Percentiles rank a stretch among this genome's conserved stretches.
These are phyloP conservation scores for Blastomyces gilchristii DNA, from an alignment of 2,329 filamentous ascomycete genomes.

Conservation along the genomic window DNA sequence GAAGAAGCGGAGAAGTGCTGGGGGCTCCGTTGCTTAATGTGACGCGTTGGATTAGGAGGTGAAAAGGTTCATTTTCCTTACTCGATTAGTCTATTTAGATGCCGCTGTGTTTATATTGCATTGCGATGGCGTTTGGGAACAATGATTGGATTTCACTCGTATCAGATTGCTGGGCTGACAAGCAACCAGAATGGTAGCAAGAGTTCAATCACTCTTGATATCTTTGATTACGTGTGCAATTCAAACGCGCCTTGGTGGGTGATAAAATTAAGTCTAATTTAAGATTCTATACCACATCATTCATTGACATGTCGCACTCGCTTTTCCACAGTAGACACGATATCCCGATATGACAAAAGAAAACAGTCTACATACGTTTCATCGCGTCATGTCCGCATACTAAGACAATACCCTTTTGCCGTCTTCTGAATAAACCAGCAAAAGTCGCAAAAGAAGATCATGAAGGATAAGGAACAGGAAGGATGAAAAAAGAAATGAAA, in stretches of 20 bases:
- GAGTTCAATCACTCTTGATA: background rate
- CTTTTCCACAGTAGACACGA: background rate
- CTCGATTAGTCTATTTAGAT: background rate
- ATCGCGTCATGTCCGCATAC: background rate
- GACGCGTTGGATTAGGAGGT: background rate
- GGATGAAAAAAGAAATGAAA: background rate
- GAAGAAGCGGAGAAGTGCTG: constrained; percentile 13
- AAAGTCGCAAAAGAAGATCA: constrained; percentile 4
- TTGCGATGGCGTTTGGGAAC: background rate
- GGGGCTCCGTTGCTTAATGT: constrained; percentile 1
- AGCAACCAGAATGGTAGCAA: background rate
- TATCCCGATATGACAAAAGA: background rate
- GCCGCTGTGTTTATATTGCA: background rate
- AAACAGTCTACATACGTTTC: background rate
- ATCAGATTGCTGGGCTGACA: background rate
- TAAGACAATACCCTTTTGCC: background rate
- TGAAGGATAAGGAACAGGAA: constrained; percentile 4
- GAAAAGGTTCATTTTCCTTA: background rate
- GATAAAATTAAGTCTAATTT: constrained; percentile 1
- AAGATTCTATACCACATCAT: background rate
- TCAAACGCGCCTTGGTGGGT: background rate
- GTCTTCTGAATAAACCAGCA: background rate
- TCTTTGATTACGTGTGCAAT: background rate
- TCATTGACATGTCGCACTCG: background rate
- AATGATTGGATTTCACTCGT: background rate